Conservation (phyloP, 1,284 basidiomycete genomes). For the Cutaneotrichosporon cyanovorans region DNA sequence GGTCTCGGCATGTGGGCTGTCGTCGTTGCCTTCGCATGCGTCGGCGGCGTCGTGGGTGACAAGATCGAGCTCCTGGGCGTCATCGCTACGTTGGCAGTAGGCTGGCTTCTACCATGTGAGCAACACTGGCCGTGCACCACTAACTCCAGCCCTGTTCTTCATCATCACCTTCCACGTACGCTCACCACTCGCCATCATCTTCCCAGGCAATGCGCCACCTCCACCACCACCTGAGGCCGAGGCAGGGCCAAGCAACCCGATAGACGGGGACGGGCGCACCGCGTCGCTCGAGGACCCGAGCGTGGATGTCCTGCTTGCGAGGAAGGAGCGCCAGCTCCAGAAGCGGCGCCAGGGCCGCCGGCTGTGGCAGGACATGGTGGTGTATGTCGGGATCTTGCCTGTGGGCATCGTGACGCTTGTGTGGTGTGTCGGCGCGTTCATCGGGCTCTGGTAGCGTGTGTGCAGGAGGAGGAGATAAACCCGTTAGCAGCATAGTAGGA, state of each 20-base stretch:
- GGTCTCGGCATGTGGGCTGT: constrained; percentile 38
- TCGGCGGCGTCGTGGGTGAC: constrained; percentile 38
- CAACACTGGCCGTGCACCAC: not conserved
- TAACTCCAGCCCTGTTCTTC: constrained; percentile 43
- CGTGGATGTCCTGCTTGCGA: constrained; percentile 41
- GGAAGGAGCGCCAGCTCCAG: constrained; percentile 47
- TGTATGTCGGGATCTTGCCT: constrained; percentile 45
- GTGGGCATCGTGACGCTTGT: constrained; percentile 33
- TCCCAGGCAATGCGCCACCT: constrained; percentile 21
- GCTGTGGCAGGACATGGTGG: constrained; percentile 47
- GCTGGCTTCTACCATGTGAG: constrained; percentile 46
- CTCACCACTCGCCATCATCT: constrained; percentile 46
- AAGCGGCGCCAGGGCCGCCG: constrained; percentile 41
- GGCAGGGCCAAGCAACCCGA: not conserved
- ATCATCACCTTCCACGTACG: constrained; percentile 48
- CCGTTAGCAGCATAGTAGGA: too few species aligned
- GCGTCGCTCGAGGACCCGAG: constrained; percentile 34
- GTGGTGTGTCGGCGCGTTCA: constrained; percentile 39
- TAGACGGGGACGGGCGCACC: constrained; percentile 20
- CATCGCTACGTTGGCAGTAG: constrained; percentile 36
- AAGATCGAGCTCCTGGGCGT: constrained; percentile 42
- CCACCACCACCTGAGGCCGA: constrained; percentile 3
- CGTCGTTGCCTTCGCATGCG: constrained; percentile 29
- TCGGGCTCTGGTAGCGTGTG: constrained; percentile 41
- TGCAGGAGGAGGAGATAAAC: too few species aligned